These are phyloP conservation scores for Xylaria multiplex DNA, from an alignment of 2,329 filamentous ascomycete species.

Conservation along the genomic window DNA sequence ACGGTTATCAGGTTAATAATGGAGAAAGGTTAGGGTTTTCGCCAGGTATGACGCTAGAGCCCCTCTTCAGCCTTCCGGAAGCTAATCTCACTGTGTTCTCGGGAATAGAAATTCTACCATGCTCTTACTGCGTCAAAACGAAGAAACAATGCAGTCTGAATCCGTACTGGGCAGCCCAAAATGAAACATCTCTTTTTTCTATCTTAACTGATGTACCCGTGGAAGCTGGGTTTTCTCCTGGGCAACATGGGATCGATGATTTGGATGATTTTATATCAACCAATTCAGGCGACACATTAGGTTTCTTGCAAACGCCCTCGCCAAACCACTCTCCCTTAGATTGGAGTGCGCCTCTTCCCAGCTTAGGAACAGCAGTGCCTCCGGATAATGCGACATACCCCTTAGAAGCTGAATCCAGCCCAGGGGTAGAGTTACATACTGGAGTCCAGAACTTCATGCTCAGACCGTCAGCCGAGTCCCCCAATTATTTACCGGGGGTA, in stretches of 20 bases:
- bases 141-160: slow-evolving; percentile 25
- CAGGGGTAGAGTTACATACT: background rate
- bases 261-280: background rate
- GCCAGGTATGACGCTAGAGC: slow-evolving; percentile 1
- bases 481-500: background rate
- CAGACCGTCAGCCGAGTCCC: background rate
- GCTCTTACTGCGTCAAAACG: slow-evolving; percentile 22
- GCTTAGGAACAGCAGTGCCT: background rate
- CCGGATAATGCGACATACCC: background rate
- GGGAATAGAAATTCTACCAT: slow-evolving; percentile 8
- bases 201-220: no score
- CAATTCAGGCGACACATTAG: slow-evolving; percentile 2
- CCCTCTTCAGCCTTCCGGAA: background rate
- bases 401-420: background rate
- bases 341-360: slow-evolving; percentile 10
- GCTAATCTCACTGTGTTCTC: background rate
- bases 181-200: slow-evolving; percentile 9
- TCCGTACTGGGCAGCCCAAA: slow-evolving; percentile 4
- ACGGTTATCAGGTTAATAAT: slow-evolving; percentile 25
- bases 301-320: slow-evolving; percentile 3
- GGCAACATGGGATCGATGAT: background rate
- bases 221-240: background rate
- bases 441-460: background rate
- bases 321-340: slow-evolving; percentile 1
- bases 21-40: background rate